Base-by-base conservation (phyloP, 306 rosid species). In the Cajanus cajan region DNA sequence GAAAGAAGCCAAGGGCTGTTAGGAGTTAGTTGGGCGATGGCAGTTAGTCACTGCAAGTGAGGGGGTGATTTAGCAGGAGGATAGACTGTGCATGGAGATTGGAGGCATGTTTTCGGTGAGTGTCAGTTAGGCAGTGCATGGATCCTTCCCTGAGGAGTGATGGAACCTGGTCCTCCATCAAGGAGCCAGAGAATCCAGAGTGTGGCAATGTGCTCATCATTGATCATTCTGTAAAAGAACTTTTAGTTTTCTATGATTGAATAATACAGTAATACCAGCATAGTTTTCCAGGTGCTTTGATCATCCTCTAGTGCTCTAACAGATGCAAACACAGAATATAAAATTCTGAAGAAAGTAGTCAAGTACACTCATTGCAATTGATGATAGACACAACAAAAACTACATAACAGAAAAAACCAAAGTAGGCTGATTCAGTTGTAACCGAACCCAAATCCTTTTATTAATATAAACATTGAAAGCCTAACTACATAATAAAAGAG, bases 401-500 rank as follows among this genome's bases (percentile, higher is more conserved):
- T 36, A 18, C 18, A 13, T 24, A 19, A 37, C 59, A 54, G 41
- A 50, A 73, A n/a, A 31, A 50, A 55, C 41, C 55, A 67, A 74
- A 61, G 48, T 33, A 40, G 67, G 58, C 24, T 21, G 22, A 68
- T 11, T 16, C 10, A 47, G 34, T 50, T 47, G 50, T 3, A 37
- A 59, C n/a, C 19, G 4, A 16, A 41, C 6, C 40, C 33, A 76
- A 62, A 31, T 82, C 65, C 12, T 51, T 62, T 5, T 33, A 54
- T 15, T 64, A 18, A 57, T 77, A 65, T 64, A 14, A 85, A 66
- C 65, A 71, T 33, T 14, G 41, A 57, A 66, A 40, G n/a, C 37
- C 50, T 45, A 52, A 64, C 48, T 48, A 50, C 40, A 24, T 12
- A 22, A 74, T n/a, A 28, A 45, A 78, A 43, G 4, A 8, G 13